Evolutionary conservation across 2,329 filamentous ascomycete species (phyloP).

Genomic region (Cladosporium sp.): DNA sequence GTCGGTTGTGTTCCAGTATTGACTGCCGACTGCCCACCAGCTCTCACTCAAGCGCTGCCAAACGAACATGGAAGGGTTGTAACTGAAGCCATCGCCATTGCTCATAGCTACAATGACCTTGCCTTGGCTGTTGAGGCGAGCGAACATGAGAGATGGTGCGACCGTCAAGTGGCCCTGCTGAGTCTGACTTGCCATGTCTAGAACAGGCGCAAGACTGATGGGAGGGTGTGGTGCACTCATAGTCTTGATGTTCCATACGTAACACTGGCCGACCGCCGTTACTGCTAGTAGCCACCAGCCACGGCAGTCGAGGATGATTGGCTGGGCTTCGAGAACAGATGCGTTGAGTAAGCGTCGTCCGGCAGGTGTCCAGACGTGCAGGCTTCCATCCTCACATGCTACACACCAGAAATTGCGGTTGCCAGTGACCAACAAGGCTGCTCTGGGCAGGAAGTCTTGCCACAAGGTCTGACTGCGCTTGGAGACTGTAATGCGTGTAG

Average conservation of each 20-base stretch:
- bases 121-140: constrained; percentile 84
- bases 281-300: constrained; percentile 89
- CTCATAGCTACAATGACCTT: constrained; percentile 86
- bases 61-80: constrained; percentile 79
- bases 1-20: constrained; percentile 99
- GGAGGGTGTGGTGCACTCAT: constrained; percentile 80
- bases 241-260: constrained; percentile 90
- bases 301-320: constrained; percentile 88
- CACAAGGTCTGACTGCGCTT: constrained; percentile 81
- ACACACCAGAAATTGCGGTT: constrained; percentile 90
- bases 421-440: constrained; percentile 86
- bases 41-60: constrained; percentile 97
- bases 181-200: constrained; percentile 81
- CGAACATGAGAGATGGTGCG: constrained; percentile 84
- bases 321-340: constrained; percentile 85
- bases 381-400: constrained; percentile 86
- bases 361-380: constrained; percentile 91
- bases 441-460: constrained; percentile 89
- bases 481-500: constrained; percentile 78
- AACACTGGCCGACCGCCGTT: constrained; percentile 81
- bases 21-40: constrained; percentile 97
- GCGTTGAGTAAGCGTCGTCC: constrained; percentile 83
- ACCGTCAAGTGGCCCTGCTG: constrained; percentile 77
- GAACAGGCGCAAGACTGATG: constrained; percentile 80
- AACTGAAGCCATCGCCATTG: constrained; percentile 92